Evolutionary conservation across 2,329 filamentous ascomycete species (phyloP).

Genomic region (Fusarium odoratissimum): DNA sequence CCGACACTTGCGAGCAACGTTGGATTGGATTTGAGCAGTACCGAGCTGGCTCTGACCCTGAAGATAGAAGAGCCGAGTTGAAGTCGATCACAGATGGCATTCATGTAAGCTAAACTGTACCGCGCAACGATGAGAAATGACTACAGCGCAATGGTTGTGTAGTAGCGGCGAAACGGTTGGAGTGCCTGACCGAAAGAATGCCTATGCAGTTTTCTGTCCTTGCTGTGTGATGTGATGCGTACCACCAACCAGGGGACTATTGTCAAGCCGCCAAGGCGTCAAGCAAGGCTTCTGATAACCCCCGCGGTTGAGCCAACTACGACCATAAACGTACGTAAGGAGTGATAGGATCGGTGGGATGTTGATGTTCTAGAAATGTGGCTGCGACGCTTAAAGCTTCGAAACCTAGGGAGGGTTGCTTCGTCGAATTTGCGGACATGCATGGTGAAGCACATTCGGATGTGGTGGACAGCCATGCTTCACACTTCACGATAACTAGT

Average conservation of each 20-base stretch:
- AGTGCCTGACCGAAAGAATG: background rate
- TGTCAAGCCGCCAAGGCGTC: constrained; percentile 11
- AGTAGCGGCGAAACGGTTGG: background rate
- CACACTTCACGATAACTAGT: constrained; percentile 16
- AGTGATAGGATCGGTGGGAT: constrained; percentile 4
- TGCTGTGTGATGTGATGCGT: constrained; percentile 14
- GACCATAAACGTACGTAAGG: constrained; percentile 10
- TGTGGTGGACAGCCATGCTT: constrained; percentile 5
- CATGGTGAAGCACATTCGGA: constrained; percentile 20
- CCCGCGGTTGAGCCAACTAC: background rate
- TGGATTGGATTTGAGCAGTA: constrained; percentile 36
- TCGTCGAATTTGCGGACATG: constrained; percentile 22
- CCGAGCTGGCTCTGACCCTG: constrained; percentile 18
- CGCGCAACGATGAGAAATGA: background rate
- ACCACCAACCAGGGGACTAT: constrained; percentile 13
- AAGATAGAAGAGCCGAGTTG: constrained; percentile 22
- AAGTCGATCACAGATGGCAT: background rate
- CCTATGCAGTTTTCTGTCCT: background rate
- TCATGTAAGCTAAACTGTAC: background rate
- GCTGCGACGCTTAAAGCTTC: constrained; percentile 25
- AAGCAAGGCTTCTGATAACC: constrained; percentile 12
- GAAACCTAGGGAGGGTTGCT: constrained; percentile 20
- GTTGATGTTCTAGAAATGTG: constrained; percentile 38
- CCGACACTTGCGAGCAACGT: constrained; percentile 36
- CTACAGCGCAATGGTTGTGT: background rate